These are phyloP conservation scores for Solanum ossicruentum DNA, from an alignment of 257 asterid species.

Conservation along the genomic window DNA sequence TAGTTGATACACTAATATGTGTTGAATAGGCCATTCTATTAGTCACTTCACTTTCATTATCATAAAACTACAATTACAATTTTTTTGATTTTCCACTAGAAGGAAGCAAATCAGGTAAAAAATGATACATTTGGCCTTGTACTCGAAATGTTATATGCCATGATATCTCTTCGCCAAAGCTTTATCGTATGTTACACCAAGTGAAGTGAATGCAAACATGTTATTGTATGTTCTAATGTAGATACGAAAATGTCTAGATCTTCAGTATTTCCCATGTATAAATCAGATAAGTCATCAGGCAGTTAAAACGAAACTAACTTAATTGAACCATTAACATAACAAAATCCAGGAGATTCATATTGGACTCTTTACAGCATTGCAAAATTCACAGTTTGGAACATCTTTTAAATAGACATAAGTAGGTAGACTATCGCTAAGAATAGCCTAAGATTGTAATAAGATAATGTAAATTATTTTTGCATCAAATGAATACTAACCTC, in stretches of 20 bases:
- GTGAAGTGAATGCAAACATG: neutral
- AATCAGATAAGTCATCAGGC: neutral
- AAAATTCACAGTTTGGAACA: neutral
- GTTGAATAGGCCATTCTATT: neutral
- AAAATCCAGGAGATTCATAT: neutral
- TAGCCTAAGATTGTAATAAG: neutral
- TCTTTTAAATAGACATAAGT: neutral
- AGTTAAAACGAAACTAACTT: neutral
- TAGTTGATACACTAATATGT: neutral
- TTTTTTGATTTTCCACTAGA: neutral
- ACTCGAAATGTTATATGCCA: neutral
- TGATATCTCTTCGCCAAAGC: neutral
- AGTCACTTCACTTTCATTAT: neutral
- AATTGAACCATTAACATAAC: neutral
- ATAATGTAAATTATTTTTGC: neutral
- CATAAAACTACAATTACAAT: neutral
- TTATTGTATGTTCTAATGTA: neutral
- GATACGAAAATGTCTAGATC: neutral
- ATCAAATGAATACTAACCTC: neutral
- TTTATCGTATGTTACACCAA: neutral
- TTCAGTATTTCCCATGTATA: neutral
- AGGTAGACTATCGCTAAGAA: neutral
- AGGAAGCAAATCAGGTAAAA: neutral
- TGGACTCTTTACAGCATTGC: neutral
- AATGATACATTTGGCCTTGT: neutral